Evolutionary conservation across 2,329 filamentous ascomycete species (phyloP), one percentile per base, ranked within the genome.

Genomic region (Mycosphaerella arachidis): DNA sequence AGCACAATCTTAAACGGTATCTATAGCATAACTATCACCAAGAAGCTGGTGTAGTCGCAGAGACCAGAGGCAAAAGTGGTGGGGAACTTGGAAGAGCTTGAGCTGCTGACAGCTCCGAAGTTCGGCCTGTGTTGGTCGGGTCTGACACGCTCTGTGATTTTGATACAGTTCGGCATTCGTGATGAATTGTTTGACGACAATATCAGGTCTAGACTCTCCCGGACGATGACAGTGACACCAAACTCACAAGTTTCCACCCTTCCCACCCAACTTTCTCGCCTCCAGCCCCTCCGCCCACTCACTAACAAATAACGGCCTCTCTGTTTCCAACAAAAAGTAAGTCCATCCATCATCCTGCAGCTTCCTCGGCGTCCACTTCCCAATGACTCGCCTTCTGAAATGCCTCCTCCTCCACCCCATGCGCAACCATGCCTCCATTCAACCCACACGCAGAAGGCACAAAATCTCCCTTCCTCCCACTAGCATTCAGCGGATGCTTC

Each of bases 401-500:
- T 0, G 62, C 56, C 1, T 59, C 56, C 50, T 65, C 63, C n/a
- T 53, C 46, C 24, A 60, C 55, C 1, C 60, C 63, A 58, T 61
- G 63, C 2, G 63, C 48, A 8, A 53, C 53, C 53, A 63, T 61
- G 20, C 58, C 50, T 1, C 60, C 60, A 35, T 59, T 65, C 4
- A 61, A 27, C 3, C 63, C 63, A n/a, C 57, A 60, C 30, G 55
- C 55, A 31, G 61, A 65, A 16, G 60, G 63, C 8, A 55, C 35
- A 24, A 60, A 65, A 6, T 6, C 45, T 13, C 54, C 56, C 4
- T 52, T 33, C 43, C 56, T 24, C 46, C 55, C 56, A 13, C 55
- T 40, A 12, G 45, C 29, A 35, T 65, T 65, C 51, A 65, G 31
- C 24, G 60, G 60, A 57, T 63, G 60, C 75, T 84, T 74, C 69